Conservation (phyloP, 129 eudicot genomes). For the Pittosporum tobira region DNA sequence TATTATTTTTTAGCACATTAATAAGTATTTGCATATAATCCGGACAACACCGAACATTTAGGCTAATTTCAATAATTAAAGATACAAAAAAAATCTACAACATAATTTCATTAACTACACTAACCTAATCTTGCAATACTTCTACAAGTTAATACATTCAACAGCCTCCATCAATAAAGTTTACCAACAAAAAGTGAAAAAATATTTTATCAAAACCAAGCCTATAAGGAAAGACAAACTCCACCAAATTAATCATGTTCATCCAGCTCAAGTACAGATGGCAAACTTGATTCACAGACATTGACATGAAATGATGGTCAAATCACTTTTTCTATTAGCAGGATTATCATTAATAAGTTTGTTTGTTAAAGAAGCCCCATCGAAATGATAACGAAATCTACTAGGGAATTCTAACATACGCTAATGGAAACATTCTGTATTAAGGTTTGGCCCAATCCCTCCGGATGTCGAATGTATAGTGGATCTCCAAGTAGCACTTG, state of each 20-base stretch:
- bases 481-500: conserved; percentile 79
- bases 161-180: background rate
- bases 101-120: too few species aligned
- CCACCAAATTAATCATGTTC: conserved; percentile 4
- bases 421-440: conserved; percentile 13
- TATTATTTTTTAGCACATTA: too few species aligned
- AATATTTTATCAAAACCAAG: background rate
- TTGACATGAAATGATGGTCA: background rate
- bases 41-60: too few species aligned
- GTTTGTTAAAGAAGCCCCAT: background rate
- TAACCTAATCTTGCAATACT: background rate
- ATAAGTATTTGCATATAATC: too few species aligned
- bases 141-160: background rate
- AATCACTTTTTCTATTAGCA: background rate
- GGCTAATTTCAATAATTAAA: too few species aligned
- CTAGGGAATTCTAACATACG: conserved; percentile 15
- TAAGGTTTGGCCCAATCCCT: conserved; percentile 55
- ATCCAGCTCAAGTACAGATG: conserved; percentile 2
- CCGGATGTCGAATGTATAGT: conserved; percentile 68
- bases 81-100: too few species aligned
- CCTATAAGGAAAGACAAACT: background rate
- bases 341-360: background rate
- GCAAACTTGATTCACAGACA: background rate
- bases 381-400: conserved; percentile 6
- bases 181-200: background rate